Percentiles rank a stretch among this genome's conserved stretches.
Conservation (phyloP, 371 early-diverging fungal species). For the Mucor irregularis region DNA sequence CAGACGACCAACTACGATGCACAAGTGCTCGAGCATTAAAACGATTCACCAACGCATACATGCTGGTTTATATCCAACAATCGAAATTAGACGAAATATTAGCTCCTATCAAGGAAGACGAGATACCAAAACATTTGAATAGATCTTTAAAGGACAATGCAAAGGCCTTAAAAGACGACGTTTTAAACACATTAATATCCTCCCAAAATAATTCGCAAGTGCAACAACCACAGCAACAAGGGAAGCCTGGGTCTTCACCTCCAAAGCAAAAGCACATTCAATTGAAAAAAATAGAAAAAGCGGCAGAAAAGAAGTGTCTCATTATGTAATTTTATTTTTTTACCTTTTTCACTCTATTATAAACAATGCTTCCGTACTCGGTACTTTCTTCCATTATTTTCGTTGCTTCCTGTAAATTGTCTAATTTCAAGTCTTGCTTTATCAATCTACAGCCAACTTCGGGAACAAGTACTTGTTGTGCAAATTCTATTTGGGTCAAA, state of each 20-base stretch:
- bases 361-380: conserved; percentile 52
- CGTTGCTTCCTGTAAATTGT: conserved; percentile 35
- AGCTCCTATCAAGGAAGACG: conserved; percentile 55
- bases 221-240: conserved; percentile 7
- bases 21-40: conserved; percentile 19
- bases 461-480: conserved; percentile 65
- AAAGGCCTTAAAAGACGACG: conserved; percentile 54
- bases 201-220: too few species aligned
- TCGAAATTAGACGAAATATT: conserved; percentile 69
- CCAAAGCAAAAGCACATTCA: conserved; percentile 18
- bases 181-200: conserved; percentile 18
- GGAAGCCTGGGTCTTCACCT: conserved; percentile 6
- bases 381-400: conserved; percentile 50
- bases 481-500: conserved; percentile 55
- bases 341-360: conserved; percentile 22
- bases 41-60: conserved; percentile 70
- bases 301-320: conserved; percentile 21
- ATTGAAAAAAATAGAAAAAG: conserved; percentile 15
- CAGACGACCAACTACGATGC: conserved; percentile 17
- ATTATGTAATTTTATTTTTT: conserved; percentile 18
- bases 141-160: conserved; percentile 22
- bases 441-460: conserved; percentile 60
- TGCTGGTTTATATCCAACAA: conserved; percentile 92
- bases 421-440: conserved; percentile 39
- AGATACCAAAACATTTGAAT: conserved; percentile 63